phyloP scores from a whole-genome alignment of 2,329 filamentous ascomycete genomes.

The Penicillium rolfsii region DNA sequence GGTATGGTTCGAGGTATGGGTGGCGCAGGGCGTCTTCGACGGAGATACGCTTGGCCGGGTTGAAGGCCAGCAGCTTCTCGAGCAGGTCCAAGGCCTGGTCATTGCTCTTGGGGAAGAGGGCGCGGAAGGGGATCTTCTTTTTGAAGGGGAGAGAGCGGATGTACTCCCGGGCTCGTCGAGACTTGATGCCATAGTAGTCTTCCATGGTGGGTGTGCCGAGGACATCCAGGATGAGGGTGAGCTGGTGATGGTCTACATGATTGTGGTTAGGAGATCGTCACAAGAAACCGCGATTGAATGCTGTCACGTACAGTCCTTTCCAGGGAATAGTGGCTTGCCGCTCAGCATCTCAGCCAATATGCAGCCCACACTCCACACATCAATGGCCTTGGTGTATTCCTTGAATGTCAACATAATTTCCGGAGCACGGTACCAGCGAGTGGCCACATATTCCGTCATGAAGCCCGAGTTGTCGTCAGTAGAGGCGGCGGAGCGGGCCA shows the following conservation, averaged over 20 bases:
- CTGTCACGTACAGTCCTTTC: slow-evolving; percentile 83
- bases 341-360: slow-evolving; percentile 99
- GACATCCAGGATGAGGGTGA: slow-evolving; percentile 95
- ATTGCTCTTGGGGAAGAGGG: slow-evolving; percentile 98
- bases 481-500: slow-evolving; percentile 91
- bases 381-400: slow-evolving; percentile 99
- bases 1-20: slow-evolving; percentile 97
- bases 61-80: slow-evolving; percentile 95
- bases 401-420: slow-evolving; percentile 99
- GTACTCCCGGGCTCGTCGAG: slow-evolving; percentile 93
- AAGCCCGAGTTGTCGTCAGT: slow-evolving; percentile 99
- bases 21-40: slow-evolving; percentile 97
- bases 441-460: slow-evolving; percentile 99
- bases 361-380: slow-evolving; percentile 98
- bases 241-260: slow-evolving; percentile 83
- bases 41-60: slow-evolving; percentile 97
- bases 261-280: slow-evolving; percentile 3
- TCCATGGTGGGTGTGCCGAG: slow-evolving; percentile 99
- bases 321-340: slow-evolving; percentile 95
- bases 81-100: slow-evolving; percentile 90
- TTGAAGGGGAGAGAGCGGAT: slow-evolving; percentile 98
- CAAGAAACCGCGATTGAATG: not conserved
- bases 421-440: slow-evolving; percentile 96
- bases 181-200: slow-evolving; percentile 99
- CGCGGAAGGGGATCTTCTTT: slow-evolving; percentile 98